phyloP scores from a whole-genome alignment of 257 asterid species.

The Solanum boliviense region DNA sequence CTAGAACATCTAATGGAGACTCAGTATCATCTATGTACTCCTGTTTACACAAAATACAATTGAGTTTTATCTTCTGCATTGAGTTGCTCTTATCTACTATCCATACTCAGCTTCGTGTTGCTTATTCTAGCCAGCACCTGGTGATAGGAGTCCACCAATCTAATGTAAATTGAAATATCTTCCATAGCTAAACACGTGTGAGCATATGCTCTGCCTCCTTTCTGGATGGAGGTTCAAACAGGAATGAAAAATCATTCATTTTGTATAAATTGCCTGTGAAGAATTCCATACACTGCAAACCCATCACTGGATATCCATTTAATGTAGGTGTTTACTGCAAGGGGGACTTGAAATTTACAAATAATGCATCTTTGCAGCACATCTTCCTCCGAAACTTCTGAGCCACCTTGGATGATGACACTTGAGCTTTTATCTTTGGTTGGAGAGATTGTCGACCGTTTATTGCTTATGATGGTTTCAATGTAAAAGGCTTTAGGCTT shows the following conservation, averaged over 20 bases:
- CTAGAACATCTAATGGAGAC: neutral
- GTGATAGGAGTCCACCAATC: neutral
- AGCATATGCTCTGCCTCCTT: neutral
- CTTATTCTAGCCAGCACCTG: neutral
- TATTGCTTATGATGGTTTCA: neutral
- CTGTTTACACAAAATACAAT: neutral
- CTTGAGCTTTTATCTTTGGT: neutral
- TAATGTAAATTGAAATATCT: neutral
- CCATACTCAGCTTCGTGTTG: neutral
- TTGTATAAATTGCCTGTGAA: neutral
- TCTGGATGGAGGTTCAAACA: neutral
- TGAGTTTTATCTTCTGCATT: neutral
- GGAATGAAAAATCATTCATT: neutral
- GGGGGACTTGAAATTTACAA: neutral
- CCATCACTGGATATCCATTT: neutral
- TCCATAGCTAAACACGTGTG: neutral
- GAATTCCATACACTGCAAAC: neutral
- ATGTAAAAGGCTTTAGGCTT: neutral
- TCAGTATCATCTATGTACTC: neutral
- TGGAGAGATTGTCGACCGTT: neutral
- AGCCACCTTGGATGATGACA: neutral
- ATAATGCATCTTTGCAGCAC: neutral
- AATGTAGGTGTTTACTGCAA: neutral
- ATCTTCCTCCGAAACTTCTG: neutral
- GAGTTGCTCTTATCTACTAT: neutral